These are phyloP conservation scores for Penicillium italicum DNA, from an alignment of 2,329 filamentous ascomycete species.

Conservation along the genomic window DNA sequence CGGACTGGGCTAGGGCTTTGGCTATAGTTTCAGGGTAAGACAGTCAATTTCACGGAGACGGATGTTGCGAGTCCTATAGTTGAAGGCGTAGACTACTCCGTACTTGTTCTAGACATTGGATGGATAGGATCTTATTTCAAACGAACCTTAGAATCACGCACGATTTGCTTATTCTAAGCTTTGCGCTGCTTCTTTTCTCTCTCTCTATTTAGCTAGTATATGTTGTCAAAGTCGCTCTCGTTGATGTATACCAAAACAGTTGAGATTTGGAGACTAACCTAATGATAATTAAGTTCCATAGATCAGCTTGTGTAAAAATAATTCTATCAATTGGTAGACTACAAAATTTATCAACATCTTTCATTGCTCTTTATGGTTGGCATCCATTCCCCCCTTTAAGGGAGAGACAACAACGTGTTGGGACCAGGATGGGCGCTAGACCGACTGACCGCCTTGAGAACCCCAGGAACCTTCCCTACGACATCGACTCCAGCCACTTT, in stretches of 20 bases:
- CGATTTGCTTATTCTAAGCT: neutral
- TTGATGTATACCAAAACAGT: neutral
- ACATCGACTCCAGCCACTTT: conserved; percentile 25
- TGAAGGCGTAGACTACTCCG: too few species aligned
- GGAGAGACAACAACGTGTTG: neutral
- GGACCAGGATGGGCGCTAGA: conserved; percentile 16
- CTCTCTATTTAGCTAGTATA: neutral
- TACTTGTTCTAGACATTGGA: too few species aligned
- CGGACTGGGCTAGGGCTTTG: neutral
- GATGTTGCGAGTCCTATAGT: too few species aligned
- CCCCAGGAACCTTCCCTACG: conserved; percentile 17
- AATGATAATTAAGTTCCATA: neutral
- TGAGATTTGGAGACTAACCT: neutral
- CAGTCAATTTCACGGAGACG: neutral
- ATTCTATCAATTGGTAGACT: neutral
- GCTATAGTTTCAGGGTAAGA: neutral
- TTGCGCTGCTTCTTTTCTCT: too few species aligned
- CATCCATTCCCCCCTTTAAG: neutral
- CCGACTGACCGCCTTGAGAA: conserved; percentile 23
- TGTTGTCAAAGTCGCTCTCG: neutral
- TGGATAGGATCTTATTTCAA: neutral
- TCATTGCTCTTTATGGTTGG: neutral
- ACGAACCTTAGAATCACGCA: too few species aligned
- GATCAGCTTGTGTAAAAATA: neutral
- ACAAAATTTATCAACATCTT: too few species aligned